Conservation (phyloP, 2,329 filamentous ascomycete genomes). For the Colletotrichum endophyticum region DNA sequence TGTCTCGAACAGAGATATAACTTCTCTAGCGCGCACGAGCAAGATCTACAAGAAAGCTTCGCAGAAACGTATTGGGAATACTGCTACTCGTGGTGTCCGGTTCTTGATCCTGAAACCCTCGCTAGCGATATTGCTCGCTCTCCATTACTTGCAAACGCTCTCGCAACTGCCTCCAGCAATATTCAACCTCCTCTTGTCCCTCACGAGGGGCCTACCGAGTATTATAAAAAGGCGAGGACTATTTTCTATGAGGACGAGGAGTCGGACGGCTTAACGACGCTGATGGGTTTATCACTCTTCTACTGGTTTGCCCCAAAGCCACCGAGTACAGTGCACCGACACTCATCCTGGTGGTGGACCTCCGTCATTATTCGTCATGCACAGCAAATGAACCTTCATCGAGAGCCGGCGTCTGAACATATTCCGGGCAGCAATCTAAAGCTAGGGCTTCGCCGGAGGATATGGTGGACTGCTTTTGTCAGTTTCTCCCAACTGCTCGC, state of each 20-base stretch:
- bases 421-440: background rate
- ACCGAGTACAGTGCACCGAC: conserved; percentile 40
- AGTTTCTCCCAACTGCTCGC: background rate
- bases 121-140: conserved; percentile 34
- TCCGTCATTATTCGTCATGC: conserved; percentile 46
- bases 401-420: conserved; percentile 32
- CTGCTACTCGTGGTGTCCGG: conserved; percentile 46
- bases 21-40: conserved; percentile 22
- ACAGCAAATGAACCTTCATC: conserved; percentile 48
- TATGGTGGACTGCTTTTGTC: conserved; percentile 47
- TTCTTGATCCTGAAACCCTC: conserved; percentile 37
- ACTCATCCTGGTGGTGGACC: conserved; percentile 52
- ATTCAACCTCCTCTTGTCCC: conserved; percentile 45
- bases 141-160: conserved; percentile 38
- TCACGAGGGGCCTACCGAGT: conserved; percentile 39
- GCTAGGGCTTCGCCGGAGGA: conserved; percentile 36
- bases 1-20: conserved; percentile 26
- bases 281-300: conserved; percentile 43
- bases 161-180: conserved; percentile 43
- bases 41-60: conserved; percentile 42
- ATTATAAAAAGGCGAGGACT: conserved; percentile 43
- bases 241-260: conserved; percentile 47
- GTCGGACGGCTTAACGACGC: conserved; percentile 35
- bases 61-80: conserved; percentile 47
- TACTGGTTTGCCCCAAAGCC: conserved; percentile 49